Conservation (phyloP, 176 grass and related monocot species). For the Aegilops umbellulata region DNA sequence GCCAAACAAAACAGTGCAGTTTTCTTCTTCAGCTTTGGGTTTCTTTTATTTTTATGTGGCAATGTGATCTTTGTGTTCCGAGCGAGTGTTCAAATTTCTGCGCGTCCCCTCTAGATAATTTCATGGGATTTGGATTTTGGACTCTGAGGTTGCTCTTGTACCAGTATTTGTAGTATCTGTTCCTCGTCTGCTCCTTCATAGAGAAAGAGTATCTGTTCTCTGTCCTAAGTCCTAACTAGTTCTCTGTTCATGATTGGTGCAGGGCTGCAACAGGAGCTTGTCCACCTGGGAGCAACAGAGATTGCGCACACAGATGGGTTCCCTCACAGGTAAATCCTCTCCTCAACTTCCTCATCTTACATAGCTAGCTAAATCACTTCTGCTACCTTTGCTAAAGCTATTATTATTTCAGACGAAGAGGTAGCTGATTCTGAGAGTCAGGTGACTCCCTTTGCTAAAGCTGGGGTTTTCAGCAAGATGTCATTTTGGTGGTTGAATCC, state of each 20-base stretch:
- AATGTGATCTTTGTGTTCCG: too few relatives aligned
- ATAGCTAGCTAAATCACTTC: not conserved
- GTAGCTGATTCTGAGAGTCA: constrained; percentile 22
- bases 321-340: not conserved
- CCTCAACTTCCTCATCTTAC: constrained; percentile 20
- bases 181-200: not conserved
- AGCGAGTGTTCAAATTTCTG: too few relatives aligned
- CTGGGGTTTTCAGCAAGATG: constrained; percentile 58
- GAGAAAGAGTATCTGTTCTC: not conserved
- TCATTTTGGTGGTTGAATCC: constrained; percentile 90
- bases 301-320: not conserved
- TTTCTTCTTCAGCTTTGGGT: too few relatives aligned
- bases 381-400: too few relatives aligned
- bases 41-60: too few relatives aligned
- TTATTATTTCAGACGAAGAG: not conserved
- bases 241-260: too few relatives aligned
- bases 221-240: not conserved
- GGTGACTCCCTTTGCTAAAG: constrained; percentile 55
- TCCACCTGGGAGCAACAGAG: not conserved
- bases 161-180: not conserved
- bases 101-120: too few relatives aligned
- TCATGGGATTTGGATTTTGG: not conserved
- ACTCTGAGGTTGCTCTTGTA: not conserved
- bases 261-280: not conserved
- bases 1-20: too few relatives aligned